Conservation (phyloP, 2,329 filamentous ascomycete genomes). For the Chaetomium sp. region DNA sequence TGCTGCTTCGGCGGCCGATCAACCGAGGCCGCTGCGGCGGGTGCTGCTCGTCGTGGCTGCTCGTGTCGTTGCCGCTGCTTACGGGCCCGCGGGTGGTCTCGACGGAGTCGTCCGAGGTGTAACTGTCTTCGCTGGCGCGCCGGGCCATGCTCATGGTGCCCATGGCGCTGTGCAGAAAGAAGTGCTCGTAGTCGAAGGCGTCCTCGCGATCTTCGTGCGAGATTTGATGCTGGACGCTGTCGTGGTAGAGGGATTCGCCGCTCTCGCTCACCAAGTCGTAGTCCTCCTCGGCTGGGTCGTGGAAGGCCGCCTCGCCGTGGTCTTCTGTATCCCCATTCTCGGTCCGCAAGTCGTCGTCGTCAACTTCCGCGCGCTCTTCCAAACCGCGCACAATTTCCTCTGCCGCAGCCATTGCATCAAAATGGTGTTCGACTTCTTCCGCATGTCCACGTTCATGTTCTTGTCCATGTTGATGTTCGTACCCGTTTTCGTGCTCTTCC, state of each 20-base stretch:
- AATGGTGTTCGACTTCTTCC: constrained; percentile 8
- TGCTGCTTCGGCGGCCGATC: constrained; percentile 38
- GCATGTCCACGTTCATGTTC: constrained; percentile 6
- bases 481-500: too few species aligned
- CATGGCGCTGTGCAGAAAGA: constrained; percentile 89
- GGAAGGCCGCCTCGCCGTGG: constrained; percentile 24
- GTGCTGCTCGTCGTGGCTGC: not conserved
- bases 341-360: constrained; percentile 35
- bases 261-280: constrained; percentile 51
- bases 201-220: constrained; percentile 92
- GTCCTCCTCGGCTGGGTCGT: constrained; percentile 32
- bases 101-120: constrained; percentile 53
- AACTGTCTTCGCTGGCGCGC: constrained; percentile 46
- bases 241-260: constrained; percentile 57
- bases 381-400: not conserved
- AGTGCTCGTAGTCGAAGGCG: constrained; percentile 94
- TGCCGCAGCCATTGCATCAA: constrained; percentile 13
- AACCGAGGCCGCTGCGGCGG: constrained; percentile 1
- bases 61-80: constrained; percentile 16
- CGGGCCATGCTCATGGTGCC: constrained; percentile 60
- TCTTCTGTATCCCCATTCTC: constrained; percentile 32
- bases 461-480: too few species aligned
- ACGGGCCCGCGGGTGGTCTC: constrained; percentile 53
- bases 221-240: constrained; percentile 50
- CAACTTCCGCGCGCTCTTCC: constrained; percentile 26